phyloP scores from a whole-genome alignment of 2,329 filamentous ascomycete species.

The Colletotrichum destructivum region DNA sequence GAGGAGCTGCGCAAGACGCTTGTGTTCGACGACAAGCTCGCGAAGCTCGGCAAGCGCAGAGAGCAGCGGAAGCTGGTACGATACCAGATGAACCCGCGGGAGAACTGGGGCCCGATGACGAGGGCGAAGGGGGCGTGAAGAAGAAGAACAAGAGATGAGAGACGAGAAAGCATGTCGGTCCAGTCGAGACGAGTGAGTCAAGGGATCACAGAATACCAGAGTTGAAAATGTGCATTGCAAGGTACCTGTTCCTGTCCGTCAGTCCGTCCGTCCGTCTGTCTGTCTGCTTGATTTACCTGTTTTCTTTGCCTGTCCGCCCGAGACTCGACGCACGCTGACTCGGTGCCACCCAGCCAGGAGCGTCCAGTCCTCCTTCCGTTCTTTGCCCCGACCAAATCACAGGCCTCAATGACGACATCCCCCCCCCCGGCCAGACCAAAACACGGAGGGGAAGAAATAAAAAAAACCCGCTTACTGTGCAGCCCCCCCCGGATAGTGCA shows the following conservation, averaged over 20 bases:
- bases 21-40: conserved; percentile 84
- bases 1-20: conserved; percentile 70
- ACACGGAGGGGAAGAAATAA: too few species aligned
- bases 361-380: not conserved
- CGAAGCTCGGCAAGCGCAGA: conserved; percentile 79
- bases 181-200: conserved; percentile 23
- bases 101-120: conserved; percentile 93
- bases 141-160: conserved; percentile 45
- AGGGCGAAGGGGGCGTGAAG: conserved; percentile 74
- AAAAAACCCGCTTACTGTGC: too few species aligned
- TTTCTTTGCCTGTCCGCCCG: not conserved
- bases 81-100: conserved; percentile 90
- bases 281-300: too few species aligned
- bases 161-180: not conserved
- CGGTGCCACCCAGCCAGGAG: not conserved
- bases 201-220: conserved; percentile 15
- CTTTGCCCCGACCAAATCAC: not conserved
- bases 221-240: conserved; percentile 16
- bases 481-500: not conserved
- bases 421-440: not conserved
- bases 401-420: conserved; percentile 1
- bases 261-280: not conserved
- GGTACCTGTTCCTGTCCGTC: conserved; percentile 12
- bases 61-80: conserved; percentile 80
- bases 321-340: not conserved